A percentile compares a stretch with the other conserved stretches of the same genome.
Evolutionary conservation across 78 protist genomes (phyloP).

Genomic region (Dictyostelium firmibasis): DNA sequence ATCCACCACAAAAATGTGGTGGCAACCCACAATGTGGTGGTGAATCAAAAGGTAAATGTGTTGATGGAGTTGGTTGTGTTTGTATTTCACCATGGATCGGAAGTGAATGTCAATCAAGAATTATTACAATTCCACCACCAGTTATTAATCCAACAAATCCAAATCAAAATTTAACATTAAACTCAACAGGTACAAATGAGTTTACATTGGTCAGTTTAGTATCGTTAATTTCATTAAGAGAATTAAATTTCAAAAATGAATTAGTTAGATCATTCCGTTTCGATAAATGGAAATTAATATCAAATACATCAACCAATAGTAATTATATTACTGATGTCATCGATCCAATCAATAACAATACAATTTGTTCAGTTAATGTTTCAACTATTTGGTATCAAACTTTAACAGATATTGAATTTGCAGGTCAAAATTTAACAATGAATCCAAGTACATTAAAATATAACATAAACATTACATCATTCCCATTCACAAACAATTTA

Average conservation of each 20-base stretch:
- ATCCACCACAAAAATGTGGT: background rate
- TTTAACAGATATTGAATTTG: background rate
- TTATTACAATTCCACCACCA: background rate
- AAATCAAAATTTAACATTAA: background rate
- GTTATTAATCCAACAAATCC: background rate
- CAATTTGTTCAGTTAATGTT: background rate
- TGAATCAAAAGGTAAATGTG: background rate
- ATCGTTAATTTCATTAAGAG: background rate
- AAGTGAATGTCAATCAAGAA: background rate
- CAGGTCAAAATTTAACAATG: background rate
- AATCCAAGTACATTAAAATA: background rate
- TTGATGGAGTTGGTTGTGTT: background rate
- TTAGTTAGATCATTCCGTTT: background rate
- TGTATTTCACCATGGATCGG: no score
- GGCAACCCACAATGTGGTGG: conserved; percentile 8
- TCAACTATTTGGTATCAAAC: background rate
- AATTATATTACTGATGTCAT: background rate
- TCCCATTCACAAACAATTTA: background rate
- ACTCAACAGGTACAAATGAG: background rate
- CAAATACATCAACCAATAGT: background rate
- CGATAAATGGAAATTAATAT: background rate
- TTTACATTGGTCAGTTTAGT: background rate
- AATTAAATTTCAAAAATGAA: background rate
- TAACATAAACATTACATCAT: background rate
- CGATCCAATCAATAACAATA: background rate